A percentile compares a stretch with the other conserved stretches of the same genome.
phyloP scores from a whole-genome alignment of 805 yeast genomes.

The Suhomyces kilbournensis region DNA sequence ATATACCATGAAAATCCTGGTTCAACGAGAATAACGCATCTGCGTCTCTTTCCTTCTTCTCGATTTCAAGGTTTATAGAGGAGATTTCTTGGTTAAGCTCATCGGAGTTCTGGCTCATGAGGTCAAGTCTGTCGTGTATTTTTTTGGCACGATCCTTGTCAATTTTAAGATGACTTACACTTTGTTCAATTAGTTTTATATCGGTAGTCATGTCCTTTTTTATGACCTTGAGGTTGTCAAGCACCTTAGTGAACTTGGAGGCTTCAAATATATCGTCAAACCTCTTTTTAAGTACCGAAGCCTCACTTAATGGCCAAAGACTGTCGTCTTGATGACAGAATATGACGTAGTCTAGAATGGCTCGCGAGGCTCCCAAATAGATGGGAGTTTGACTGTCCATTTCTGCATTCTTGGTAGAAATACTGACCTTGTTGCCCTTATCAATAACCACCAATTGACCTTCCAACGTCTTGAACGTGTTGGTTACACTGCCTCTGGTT shows the following conservation, averaged over 20 bases:
- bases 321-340: constrained; percentile 98
- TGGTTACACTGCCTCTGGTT: constrained; percentile 33
- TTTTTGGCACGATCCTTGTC: constrained; percentile 73
- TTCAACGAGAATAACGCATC: constrained; percentile 67
- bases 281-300: constrained; percentile 80
- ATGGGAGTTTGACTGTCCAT: constrained; percentile 73
- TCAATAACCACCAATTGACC: constrained; percentile 74
- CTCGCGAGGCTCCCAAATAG: constrained; percentile 81
- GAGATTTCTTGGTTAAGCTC: constrained; percentile 46
- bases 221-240: constrained; percentile 72
- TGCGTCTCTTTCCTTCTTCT: constrained; percentile 51
- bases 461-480: constrained; percentile 84
- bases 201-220: constrained; percentile 77
- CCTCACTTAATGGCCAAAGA: constrained; percentile 94
- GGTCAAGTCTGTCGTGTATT: constrained; percentile 46
- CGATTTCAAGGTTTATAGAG: constrained; percentile 48
- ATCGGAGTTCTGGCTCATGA: constrained; percentile 44
- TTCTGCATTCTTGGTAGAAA: constrained; percentile 80
- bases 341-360: constrained; percentile 86
- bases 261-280: constrained; percentile 98
- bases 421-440: constrained; percentile 65
- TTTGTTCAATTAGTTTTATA: constrained; percentile 70
- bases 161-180: constrained; percentile 69
- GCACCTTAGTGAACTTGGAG: constrained; percentile 83
- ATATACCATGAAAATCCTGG: constrained; percentile 73